Percentiles rank a stretch among this genome's conserved stretches.
phyloP scores from a whole-genome alignment of 768 basidiomycete genomes.

The Russula sp. region DNA sequence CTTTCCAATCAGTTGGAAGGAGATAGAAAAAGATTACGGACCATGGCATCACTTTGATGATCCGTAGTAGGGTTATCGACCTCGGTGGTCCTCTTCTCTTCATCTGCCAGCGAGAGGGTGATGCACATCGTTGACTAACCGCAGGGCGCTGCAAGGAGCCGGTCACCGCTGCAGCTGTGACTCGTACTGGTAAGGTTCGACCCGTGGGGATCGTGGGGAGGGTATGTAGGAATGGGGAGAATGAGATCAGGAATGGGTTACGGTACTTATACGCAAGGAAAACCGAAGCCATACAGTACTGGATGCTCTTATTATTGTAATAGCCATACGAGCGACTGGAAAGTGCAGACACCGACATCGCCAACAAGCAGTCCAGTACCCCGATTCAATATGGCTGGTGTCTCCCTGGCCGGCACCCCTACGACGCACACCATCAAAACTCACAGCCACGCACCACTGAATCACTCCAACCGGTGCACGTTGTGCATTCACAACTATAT shows the following conservation, averaged over 20 bases:
- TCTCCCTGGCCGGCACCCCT: no score
- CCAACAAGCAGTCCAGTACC: no score
- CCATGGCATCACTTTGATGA: neutral
- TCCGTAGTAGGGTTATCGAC: constrained; percentile 24
- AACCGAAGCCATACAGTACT: neutral
- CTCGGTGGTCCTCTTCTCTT: constrained; percentile 31
- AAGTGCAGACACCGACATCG: no score
- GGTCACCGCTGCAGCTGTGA: no score
- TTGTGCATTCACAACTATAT: no score
- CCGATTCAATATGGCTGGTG: no score
- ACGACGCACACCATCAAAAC: no score
- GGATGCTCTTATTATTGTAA: neutral
- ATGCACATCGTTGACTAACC: constrained; percentile 25
- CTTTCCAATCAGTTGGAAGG: neutral
- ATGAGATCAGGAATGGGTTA: neutral
- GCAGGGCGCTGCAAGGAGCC: neutral
- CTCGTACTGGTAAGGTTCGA: neutral
- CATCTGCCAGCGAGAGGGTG: constrained; percentile 6
- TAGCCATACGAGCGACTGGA: neutral
- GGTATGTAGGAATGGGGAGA: neutral
- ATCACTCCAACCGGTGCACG: no score
- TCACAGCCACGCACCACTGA: no score
- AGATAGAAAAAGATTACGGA: neutral
- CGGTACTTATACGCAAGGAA: neutral
- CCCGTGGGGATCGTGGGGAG: neutral